A percentile compares a stretch with the other conserved stretches of the same genome.
Evolutionary conservation across 768 basidiomycete species (phyloP).

Genomic region (Boletus sensibilis): DNA sequence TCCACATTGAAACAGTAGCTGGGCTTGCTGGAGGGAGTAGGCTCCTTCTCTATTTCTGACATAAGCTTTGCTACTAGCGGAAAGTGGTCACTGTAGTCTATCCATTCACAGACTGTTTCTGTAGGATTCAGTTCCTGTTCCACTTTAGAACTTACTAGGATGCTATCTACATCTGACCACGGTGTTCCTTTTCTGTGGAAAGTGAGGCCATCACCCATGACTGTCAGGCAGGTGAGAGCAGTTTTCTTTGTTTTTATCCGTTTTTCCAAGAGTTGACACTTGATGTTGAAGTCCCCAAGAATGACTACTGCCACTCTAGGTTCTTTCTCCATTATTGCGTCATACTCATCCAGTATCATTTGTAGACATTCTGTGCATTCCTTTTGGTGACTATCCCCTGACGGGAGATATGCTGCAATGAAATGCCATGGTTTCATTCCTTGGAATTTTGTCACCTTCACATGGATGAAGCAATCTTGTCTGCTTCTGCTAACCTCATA

Average conservation of each 20-base stretch:
- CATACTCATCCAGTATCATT: background rate
- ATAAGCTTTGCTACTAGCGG: background rate
- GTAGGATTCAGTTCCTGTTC: background rate
- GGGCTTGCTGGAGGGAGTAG: accelerated
- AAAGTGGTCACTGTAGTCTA: background rate
- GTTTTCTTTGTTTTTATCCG: background rate
- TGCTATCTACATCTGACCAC: background rate
- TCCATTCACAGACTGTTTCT: background rate
- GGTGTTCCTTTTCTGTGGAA: background rate
- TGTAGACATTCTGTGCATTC: background rate
- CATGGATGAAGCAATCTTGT: background rate
- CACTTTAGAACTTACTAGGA: background rate
- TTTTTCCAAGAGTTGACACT: background rate
- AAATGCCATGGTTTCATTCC: background rate
- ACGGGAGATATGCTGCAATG: background rate
- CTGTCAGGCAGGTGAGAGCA: background rate
- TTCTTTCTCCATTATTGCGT: background rate
- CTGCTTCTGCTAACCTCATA: background rate
- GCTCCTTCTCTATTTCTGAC: background rate
- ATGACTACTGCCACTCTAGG: background rate
- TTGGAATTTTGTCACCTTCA: background rate
- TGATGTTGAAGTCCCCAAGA: background rate
- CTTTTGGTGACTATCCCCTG: background rate
- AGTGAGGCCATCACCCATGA: background rate
- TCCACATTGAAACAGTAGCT: background rate